Evolutionary conservation across 2,329 filamentous ascomycete species (phyloP), one percentile per base, ranked within the genome.

Genomic region (Bipolaris oryzae): DNA sequence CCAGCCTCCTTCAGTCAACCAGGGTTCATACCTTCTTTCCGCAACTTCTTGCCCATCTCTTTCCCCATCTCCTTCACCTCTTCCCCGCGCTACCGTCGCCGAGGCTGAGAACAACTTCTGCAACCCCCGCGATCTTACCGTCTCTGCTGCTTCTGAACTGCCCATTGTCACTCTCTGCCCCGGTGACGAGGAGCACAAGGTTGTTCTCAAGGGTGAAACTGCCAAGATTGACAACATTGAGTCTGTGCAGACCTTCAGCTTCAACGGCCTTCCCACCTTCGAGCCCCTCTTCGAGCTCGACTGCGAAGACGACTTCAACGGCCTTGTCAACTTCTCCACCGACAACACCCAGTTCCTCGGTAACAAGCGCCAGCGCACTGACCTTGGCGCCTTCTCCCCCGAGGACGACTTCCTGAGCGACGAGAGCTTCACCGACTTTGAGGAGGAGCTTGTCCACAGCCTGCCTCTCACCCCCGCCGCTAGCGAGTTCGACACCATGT

Each of bases 241-340:
- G 65, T 50, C 66, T 34, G 41, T 58, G 18, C 61, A 69, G n/a
- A 47, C 67, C 15, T 70, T 70, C 53, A 77, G 82, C 66, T 80
- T 84, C 64, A 76, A 79, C 54, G 85, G 85, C 21, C 83, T 95
- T 28, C 88, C 90, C 23, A 81, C 84, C 7, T 96, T 96, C 67
- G 91, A 96, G 76, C 90, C 92, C 64, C 86, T 96, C 65, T 95
- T 93, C 21, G 92, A 96, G 69, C 84, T 96, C 54, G 93, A 96
- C 75, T 92, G 90, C 0, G 93, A 96, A 70, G 91, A 96, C 83
- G 91, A 95, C 74, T 92, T 96, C 70, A 88, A 86, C 74, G 84
- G 85, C 53, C 84, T 96, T 7, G 87, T 92, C 62, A 87, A 91
- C 71, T 89, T 92, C 64, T 81, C 85, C 18, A 78, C 81, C 37